A percentile compares a stretch with the other conserved stretches of the same genome.
phyloP scores from a whole-genome alignment of 2,329 filamentous ascomycete genomes.

The Dothistroma pini region DNA sequence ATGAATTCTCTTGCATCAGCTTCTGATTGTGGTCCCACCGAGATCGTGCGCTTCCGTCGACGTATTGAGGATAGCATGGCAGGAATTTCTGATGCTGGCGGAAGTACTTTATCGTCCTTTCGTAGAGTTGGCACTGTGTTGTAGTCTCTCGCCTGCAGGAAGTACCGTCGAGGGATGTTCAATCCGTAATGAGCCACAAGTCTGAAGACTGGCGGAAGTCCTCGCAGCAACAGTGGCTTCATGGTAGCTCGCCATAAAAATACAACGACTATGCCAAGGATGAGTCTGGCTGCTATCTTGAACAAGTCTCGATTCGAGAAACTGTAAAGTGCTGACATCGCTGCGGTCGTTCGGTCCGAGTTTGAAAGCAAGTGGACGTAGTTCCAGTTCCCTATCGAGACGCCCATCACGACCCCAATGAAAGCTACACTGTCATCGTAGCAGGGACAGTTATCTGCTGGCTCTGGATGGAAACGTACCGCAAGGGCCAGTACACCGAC shows the following conservation, averaged over 20 bases:
- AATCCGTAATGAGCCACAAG: slow-evolving; percentile 75
- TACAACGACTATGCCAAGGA: slow-evolving; percentile 76
- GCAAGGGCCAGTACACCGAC: slow-evolving; percentile 65
- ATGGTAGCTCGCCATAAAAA: slow-evolving; percentile 87
- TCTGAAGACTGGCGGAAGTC: slow-evolving; percentile 82
- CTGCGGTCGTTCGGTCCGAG: neutral
- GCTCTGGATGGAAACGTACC: slow-evolving; percentile 74
- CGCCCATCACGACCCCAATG: slow-evolving; percentile 81
- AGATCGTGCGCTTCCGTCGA: slow-evolving; percentile 76
- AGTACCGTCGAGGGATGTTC: slow-evolving; percentile 82
- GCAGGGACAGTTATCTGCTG: slow-evolving; percentile 93
- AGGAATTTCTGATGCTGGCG: slow-evolving; percentile 82
- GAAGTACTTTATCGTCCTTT: slow-evolving; percentile 82
- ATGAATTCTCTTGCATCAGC: slow-evolving; percentile 95
- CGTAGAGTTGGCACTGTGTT: slow-evolving; percentile 72
- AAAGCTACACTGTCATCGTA: slow-evolving; percentile 96
- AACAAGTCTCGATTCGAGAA: slow-evolving; percentile 60
- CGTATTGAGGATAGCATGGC: slow-evolving; percentile 77
- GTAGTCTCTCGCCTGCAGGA: slow-evolving; percentile 83
- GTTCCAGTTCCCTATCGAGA: slow-evolving; percentile 81
- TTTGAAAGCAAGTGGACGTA: slow-evolving; percentile 40
- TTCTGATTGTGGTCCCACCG: slow-evolving; percentile 89
- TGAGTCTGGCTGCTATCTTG: slow-evolving; percentile 62
- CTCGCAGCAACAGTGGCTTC: slow-evolving; percentile 75
- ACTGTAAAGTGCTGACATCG: slow-evolving; percentile 21